phyloP scores from a whole-genome alignment of 1,284 basidiomycete genomes.

The Sporisorium scitamineum region DNA sequence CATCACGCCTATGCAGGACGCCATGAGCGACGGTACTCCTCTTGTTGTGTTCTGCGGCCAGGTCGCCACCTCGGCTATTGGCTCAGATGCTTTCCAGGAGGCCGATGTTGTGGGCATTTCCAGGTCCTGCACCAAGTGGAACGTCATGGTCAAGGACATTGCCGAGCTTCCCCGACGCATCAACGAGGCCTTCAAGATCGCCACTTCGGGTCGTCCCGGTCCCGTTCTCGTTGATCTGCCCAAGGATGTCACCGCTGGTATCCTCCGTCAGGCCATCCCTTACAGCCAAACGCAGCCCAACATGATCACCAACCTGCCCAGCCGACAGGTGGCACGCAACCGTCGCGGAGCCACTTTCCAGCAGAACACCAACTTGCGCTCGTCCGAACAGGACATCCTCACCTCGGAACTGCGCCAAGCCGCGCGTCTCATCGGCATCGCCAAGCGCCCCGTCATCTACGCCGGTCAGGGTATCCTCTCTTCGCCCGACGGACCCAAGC shows the following conservation, averaged over 20 bases:
- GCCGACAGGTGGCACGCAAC: conserved; percentile 62
- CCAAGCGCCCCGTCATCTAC: conserved; percentile 91
- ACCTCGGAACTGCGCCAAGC: conserved; percentile 82
- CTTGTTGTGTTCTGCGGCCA: conserved; percentile 96
- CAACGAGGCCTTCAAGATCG: conserved; percentile 99
- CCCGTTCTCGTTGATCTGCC: conserved; percentile 97
- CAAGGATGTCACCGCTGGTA: conserved; percentile 94
- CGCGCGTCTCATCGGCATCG: conserved; percentile 88
- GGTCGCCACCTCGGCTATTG: conserved; percentile 97
- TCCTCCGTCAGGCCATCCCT: conserved; percentile 86
- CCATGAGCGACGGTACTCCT: conserved; percentile 92
- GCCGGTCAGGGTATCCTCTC: conserved; percentile 92
- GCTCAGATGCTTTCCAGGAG: conserved; percentile 98
- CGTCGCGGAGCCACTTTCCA: conserved; percentile 45
- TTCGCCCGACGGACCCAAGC: conserved; percentile 82
- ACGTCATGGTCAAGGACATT: conserved; percentile 99
- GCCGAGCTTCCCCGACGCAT: conserved; percentile 92
- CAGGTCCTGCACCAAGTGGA: conserved; percentile 98
- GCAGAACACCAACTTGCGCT: conserved; percentile 31
- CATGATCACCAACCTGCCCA: conserved; percentile 68
- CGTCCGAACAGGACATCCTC: conserved; percentile 38
- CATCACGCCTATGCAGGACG: conserved; percentile 97
- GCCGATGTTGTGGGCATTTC: conserved; percentile 97
- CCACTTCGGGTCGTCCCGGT: conserved; percentile 93
- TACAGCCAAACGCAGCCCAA: conserved; percentile 90